Evolutionary conservation across 768 basidiomycete genomes (phyloP).

Genomic region (Ramaria rubella): DNA sequence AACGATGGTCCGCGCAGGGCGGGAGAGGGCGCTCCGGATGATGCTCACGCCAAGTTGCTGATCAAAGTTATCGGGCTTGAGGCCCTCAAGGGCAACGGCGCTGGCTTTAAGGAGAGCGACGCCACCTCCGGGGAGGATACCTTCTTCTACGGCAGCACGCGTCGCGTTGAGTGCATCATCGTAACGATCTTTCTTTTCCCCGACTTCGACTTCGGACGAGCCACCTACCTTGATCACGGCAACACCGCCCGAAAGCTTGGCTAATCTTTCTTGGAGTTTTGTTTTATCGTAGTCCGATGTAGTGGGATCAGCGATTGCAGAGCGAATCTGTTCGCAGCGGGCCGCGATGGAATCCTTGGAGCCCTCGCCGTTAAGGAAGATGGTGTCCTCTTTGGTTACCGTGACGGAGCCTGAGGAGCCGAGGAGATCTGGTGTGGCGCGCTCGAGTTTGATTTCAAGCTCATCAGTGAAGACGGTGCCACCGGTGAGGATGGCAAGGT

Average conservation of each 20-base stretch:
- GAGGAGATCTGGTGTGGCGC: constrained; percentile 80
- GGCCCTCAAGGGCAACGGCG: constrained; percentile 54
- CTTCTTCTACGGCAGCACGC: constrained; percentile 96
- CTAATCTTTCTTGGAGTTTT: constrained; percentile 94
- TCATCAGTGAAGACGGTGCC: constrained; percentile 97
- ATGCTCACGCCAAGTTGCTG: constrained; percentile 94
- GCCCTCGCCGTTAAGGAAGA: constrained; percentile 90
- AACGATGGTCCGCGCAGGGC: constrained; percentile 83
- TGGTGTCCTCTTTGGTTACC: constrained; percentile 97
- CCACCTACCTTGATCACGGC: constrained; percentile 99
- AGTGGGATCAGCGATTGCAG: constrained; percentile 69
- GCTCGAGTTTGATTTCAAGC: constrained; percentile 95
- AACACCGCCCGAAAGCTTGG: constrained; percentile 93
- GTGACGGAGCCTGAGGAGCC: constrained; percentile 88
- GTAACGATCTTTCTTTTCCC: constrained; percentile 99
- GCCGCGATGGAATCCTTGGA: constrained; percentile 84
- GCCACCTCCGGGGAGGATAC: constrained; percentile 95
- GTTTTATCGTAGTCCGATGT: constrained; percentile 92
- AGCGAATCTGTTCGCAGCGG: constrained; percentile 93
- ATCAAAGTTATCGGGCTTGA: constrained; percentile 72
- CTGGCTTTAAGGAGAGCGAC: constrained; percentile 84
- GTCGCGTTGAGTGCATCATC: constrained; percentile 98
- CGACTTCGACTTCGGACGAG: constrained; percentile 87
- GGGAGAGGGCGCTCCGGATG: constrained; percentile 77
- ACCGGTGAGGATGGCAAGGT: constrained; percentile 94